Percentiles rank a stretch among this genome's conserved stretches.
phyloP scores from a whole-genome alignment of 2,329 filamentous ascomycete species.

The Ophiostoma sp. region DNA sequence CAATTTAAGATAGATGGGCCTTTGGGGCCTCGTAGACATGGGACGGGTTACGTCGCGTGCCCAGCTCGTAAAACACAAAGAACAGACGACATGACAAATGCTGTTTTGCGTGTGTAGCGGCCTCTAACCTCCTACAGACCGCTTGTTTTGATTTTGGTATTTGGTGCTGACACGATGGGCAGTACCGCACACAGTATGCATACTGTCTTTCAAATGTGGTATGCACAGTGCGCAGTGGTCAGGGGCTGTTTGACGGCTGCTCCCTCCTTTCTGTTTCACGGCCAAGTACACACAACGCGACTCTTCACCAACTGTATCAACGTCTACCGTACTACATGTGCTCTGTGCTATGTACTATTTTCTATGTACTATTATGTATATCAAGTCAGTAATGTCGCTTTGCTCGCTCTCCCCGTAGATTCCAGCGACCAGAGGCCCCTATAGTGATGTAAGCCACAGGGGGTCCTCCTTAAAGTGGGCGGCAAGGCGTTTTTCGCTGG shows the following conservation, averaged over 20 bases:
- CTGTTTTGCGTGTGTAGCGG: not conserved
- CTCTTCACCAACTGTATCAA: not conserved
- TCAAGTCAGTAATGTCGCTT: not conserved
- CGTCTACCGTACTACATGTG: not conserved
- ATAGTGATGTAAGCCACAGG: slow-evolving; percentile 1
- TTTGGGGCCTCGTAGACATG: not conserved
- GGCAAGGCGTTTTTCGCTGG: slow-evolving; percentile 23
- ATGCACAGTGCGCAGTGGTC: not conserved
- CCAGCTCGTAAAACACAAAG: not conserved
- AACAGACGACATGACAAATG: not conserved
- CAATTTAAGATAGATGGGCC: not conserved
- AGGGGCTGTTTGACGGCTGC: not conserved
- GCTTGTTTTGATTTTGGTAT: not conserved
- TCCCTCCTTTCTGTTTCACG: not conserved
- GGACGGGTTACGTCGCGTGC: not conserved
- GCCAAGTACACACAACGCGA: not conserved
- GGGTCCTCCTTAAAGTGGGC: slow-evolving; percentile 14
- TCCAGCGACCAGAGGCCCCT: not conserved
- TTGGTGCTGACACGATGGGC: not conserved
- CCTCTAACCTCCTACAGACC: not conserved
- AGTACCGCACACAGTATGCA: not conserved
- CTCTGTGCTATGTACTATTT: too few relatives aligned
- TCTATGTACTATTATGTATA: too few relatives aligned
- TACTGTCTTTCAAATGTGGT: not conserved
- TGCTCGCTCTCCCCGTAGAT: not conserved